phyloP scores from a whole-genome alignment of 768 basidiomycete genomes.

The Termitomyces sp. region DNA sequence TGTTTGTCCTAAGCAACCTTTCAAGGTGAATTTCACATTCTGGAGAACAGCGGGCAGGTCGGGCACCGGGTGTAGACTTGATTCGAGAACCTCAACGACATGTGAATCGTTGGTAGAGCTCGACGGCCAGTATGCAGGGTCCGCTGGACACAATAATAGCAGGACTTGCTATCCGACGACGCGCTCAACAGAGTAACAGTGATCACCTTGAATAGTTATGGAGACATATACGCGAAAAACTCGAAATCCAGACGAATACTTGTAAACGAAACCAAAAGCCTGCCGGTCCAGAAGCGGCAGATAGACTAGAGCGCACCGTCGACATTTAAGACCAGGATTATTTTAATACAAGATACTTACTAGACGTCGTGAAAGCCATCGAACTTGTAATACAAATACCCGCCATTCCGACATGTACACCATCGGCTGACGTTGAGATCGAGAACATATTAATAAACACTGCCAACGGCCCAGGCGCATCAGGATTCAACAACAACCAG shows the following conservation, averaged over 20 bases:
- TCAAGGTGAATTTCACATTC: slow-evolving; percentile 66
- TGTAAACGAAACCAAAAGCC: not conserved
- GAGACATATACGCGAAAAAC: slow-evolving; percentile 23
- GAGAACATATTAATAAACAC: slow-evolving; percentile 77
- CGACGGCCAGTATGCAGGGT: slow-evolving; percentile 92
- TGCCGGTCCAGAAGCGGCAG: slow-evolving; percentile 45
- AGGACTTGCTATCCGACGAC: slow-evolving; percentile 70
- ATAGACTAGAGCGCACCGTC: slow-evolving; percentile 27
- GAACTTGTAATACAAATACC: slow-evolving; percentile 74
- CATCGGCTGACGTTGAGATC: slow-evolving; percentile 48
- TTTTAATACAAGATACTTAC: slow-evolving; percentile 14
- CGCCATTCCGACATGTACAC: slow-evolving; percentile 59
- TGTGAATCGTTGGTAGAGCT: slow-evolving; percentile 52
- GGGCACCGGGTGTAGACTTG: slow-evolving; percentile 81
- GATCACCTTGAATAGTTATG: not conserved
- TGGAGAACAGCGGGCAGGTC: slow-evolving; percentile 78
- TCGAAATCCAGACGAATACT: slow-evolving; percentile 57
- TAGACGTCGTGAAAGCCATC: slow-evolving; percentile 43
- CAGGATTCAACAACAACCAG: slow-evolving; percentile 82
- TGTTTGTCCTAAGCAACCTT: slow-evolving; percentile 74
- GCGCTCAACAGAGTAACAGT: slow-evolving; percentile 78
- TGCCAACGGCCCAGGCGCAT: slow-evolving; percentile 65
- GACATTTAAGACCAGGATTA: not conserved
- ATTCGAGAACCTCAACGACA: slow-evolving; percentile 75
- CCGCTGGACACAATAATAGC: slow-evolving; percentile 65